Conservation (phyloP, 2,329 filamentous ascomycete genomes). For the Didymella arachidicola region DNA sequence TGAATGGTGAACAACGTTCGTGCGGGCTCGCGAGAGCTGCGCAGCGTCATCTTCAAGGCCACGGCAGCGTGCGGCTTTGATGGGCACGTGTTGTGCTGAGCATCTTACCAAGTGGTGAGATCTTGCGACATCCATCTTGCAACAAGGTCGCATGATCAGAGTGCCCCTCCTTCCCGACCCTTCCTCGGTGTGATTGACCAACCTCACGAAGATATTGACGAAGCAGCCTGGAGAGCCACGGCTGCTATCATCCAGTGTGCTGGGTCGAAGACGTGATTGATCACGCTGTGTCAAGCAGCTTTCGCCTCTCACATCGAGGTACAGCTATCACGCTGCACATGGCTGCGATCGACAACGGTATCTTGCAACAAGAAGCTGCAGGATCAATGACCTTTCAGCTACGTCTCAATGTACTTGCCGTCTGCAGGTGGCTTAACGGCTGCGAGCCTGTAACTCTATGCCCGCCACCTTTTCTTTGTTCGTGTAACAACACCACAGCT, state of each 20-base stretch:
- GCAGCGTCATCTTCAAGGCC: slow-evolving; percentile 6
- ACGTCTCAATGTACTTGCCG: slow-evolving; percentile 18
- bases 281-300: slow-evolving; percentile 14
- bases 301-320: slow-evolving; percentile 15
- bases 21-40: slow-evolving; percentile 11
- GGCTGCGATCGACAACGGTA: slow-evolving; percentile 13
- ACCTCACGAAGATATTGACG: slow-evolving; percentile 33
- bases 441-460: slow-evolving; percentile 16
- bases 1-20: not conserved
- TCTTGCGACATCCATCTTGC: slow-evolving; percentile 21
- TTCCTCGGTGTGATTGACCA: slow-evolving; percentile 27
- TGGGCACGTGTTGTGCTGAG: slow-evolving; percentile 25
- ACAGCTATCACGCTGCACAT: slow-evolving; percentile 23
- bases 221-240: slow-evolving; percentile 27
- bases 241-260: slow-evolving; percentile 19
- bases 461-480: slow-evolving; percentile 17
- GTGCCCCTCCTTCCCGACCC: slow-evolving; percentile 34
- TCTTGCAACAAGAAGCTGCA: slow-evolving; percentile 7
- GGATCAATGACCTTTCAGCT: slow-evolving; percentile 1
- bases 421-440: slow-evolving; percentile 24
- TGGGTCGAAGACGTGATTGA: slow-evolving; percentile 22
- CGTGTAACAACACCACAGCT: slow-evolving; percentile 29
- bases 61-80: slow-evolving; percentile 18
- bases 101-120: slow-evolving; percentile 24
- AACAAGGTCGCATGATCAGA: slow-evolving; percentile 38